phyloP scores from a whole-genome alignment of 208 protist genomes.

The Leishmania major region DNA sequence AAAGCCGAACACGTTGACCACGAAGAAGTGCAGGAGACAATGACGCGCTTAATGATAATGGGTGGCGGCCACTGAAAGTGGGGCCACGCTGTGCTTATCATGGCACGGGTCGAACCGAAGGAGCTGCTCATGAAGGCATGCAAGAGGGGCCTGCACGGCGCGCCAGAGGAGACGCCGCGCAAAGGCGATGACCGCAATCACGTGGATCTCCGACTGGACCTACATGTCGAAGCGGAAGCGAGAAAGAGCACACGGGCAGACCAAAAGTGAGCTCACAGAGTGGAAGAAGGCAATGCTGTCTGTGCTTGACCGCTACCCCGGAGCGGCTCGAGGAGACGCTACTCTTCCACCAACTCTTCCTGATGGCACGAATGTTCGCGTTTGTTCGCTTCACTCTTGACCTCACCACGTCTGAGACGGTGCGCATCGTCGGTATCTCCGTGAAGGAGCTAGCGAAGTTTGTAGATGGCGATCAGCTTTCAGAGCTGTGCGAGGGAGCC shows the following conservation, averaged over 20 bases:
- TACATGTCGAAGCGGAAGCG: constrained; percentile 58
- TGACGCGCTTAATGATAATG: constrained; percentile 34
- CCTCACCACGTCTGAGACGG: constrained; percentile 40
- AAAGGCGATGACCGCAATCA: constrained; percentile 51
- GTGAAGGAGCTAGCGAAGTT: constrained; percentile 41
- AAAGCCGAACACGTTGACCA: constrained; percentile 48
- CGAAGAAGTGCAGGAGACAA: constrained; percentile 30
- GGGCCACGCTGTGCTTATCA: constrained; percentile 40
- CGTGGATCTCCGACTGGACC: constrained; percentile 57
- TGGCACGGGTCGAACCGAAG: constrained; percentile 46
- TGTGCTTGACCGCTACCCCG: constrained; percentile 44
- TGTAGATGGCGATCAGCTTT: constrained; percentile 34
- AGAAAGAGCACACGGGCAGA: constrained; percentile 47
- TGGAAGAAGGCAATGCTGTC: constrained; percentile 47
- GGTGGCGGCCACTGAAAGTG: constrained; percentile 44
- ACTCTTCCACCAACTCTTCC: constrained; percentile 50
- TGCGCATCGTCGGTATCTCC: constrained; percentile 35
- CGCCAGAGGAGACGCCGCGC: constrained; percentile 48
- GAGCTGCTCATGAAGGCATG: constrained; percentile 37
- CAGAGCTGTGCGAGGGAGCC: constrained; percentile 25
- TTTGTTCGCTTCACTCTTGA: constrained; percentile 44
- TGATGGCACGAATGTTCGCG: constrained; percentile 33
- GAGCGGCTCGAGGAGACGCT: constrained; percentile 43
- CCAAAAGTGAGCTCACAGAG: constrained; percentile 43
- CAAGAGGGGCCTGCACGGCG: constrained; percentile 43